Base-by-base conservation (phyloP, 2,329 filamentous ascomycete genomes). In the Epichloe festucae region DNA sequence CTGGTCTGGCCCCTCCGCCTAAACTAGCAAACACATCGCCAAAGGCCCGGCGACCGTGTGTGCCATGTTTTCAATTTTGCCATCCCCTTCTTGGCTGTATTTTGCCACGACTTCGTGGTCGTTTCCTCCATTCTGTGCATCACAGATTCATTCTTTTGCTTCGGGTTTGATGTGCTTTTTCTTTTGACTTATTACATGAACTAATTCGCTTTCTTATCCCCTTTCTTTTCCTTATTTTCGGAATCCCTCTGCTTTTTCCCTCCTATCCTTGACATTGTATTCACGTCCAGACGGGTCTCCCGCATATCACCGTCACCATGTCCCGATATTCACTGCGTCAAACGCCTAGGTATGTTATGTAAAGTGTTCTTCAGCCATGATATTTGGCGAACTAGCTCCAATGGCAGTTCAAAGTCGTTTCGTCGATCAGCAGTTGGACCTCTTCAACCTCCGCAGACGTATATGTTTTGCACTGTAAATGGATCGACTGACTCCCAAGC, bases 281-380 rank as follows among this genome's bases (percentile, higher is more conserved):
- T 42, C 36, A 15, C 5, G 4, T 11, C 19, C 27, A 17, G 23
- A 31, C 31, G 51, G 47, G 19, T 31, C 15, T 34, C 23, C 46
- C 23, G 40, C 38, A 12, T 19, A 23, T 27, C 14, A 19, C 19
- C 17, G 38, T 53, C 42, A 54, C 45, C 51, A 61, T 61, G 59
- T 59, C 59, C 43, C 54, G 59, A 53, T 65, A 64, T 52, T 65
- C 62, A n/a, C 54, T 65, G 12, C 58, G 63, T 35, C 61, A 63
- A 52, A 65, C 62, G 38, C 63, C 63, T 7, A 63, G 57, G 63
- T 64, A 55, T 53, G 61, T 54, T 11, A 6, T n/a, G 42, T 27
- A 12, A 4, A 10, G 34, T 10, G 5, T n/a, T 27, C 21, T 14
- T 4, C 12, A 40, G 15, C 12, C 23, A 11, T 35, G 21, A 1